These are phyloP conservation scores for Ophiostoma piceae DNA, from an alignment of 2,329 filamentous ascomycete species.

Conservation along the genomic window DNA sequence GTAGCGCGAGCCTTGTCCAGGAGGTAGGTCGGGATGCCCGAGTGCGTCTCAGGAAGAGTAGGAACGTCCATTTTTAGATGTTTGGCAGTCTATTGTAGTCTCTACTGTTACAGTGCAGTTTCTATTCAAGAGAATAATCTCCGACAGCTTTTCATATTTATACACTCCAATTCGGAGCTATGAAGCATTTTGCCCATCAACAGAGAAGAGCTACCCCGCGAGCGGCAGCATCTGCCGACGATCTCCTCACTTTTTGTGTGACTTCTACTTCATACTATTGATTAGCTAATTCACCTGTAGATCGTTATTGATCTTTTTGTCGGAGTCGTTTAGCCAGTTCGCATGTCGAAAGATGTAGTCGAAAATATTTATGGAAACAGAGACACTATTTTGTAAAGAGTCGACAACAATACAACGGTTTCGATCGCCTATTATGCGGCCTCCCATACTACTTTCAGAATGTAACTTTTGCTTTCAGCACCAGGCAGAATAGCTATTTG, in stretches of 20 bases:
- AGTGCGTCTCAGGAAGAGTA: not conserved
- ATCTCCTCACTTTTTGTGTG: not conserved
- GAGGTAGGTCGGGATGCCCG: not conserved
- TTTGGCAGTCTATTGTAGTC: not conserved
- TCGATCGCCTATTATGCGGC: not conserved
- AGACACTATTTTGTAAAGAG: not conserved
- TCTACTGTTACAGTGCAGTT: not conserved
- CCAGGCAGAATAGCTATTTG: slow-evolving; percentile 2
- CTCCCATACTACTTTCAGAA: not conserved
- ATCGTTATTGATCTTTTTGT: not conserved
- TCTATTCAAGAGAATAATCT: not conserved
- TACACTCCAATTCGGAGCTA: not conserved
- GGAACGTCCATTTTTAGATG: not conserved
- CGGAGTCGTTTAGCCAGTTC: too few species aligned
- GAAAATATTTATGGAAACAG: too few species aligned
- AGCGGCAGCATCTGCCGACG: slow-evolving; percentile 23
- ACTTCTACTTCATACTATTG: not conserved
- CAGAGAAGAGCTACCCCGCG: slow-evolving; percentile 17
- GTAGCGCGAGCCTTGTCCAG: not conserved
- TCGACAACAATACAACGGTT: not conserved
- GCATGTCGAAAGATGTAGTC: too few species aligned
- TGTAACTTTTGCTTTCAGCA: not conserved
- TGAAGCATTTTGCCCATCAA: not conserved
- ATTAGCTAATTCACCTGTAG: not conserved
- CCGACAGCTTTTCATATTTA: not conserved